A percentile compares a stretch with the other conserved stretches of the same genome.
These are phyloP conservation scores for Cenchrus americanus DNA, from an alignment of 176 grass and related monocot genomes.

Conservation along the genomic window DNA sequence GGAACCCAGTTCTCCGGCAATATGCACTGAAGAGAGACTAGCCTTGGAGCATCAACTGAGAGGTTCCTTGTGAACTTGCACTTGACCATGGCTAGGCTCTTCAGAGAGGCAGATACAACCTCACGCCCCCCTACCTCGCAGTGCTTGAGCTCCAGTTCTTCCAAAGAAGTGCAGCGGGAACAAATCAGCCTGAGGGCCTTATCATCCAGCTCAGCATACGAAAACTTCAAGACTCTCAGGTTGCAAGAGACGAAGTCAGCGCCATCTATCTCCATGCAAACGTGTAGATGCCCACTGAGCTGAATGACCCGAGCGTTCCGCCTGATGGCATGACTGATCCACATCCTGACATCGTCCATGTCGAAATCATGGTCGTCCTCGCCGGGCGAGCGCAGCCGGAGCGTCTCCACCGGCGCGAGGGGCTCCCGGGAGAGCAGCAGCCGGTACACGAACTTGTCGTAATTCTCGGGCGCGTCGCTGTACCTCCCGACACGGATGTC, in stretches of 20 bases:
- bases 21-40: constrained; percentile 4
- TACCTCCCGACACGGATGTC: not conserved
- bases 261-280: not conserved
- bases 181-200: not conserved
- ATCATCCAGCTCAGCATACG: not conserved
- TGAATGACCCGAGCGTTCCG: constrained; percentile 18
- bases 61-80: not conserved
- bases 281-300: constrained; percentile 1
- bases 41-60: constrained; percentile 27
- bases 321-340: constrained; percentile 19
- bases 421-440: constrained; percentile 11
- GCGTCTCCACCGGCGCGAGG: not conserved
- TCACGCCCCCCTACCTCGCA: not conserved
- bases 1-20: constrained; percentile 13
- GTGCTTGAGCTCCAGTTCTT: constrained; percentile 33
- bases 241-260: constrained; percentile 1
- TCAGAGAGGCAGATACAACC: constrained; percentile 26
- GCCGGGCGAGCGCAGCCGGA: not conserved
- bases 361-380: not conserved
- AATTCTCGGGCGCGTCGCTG: not conserved
- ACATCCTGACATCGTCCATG: not conserved
- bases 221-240: constrained; percentile 40
- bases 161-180: constrained; percentile 33
- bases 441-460: constrained; percentile 1
- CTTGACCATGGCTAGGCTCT: constrained; percentile 16